Base-by-base conservation (phyloP, 768 basidiomycete species). In the Cystobasidium ongulense region DNA sequence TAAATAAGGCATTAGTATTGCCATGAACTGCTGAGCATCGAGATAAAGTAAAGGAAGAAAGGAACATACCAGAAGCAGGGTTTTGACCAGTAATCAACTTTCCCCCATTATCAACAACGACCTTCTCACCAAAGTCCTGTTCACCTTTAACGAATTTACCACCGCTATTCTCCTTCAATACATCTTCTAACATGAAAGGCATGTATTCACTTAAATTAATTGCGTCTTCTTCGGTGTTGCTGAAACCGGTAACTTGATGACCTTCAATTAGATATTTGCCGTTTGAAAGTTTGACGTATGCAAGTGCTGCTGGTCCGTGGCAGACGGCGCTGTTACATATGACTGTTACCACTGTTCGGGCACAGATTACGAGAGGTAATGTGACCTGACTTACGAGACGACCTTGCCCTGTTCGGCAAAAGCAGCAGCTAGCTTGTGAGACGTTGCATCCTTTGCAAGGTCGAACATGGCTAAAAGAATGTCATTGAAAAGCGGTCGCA, bases 81-180 rank as follows among this genome's bases (percentile, higher is more conserved):
- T 91, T 91, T 81, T 90, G 89, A 8, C 89, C 90, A 33, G 88
- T 88, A 76, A 86, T 83, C 33, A 89, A 82, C 18, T 84, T 83
- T 15, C 86, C 64, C 21, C 36, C 43, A 25, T 52, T 43, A 3
- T 29, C 38, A 10, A 85, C 84, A 11, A 86, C 84, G 21, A 88
- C 86, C 74, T 86, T 84, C 52, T 88, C 85, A 59, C 76, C 84
- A 86, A 86, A 90, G 18, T 83, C 82, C 63, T 86, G 84, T 0
- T 79, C 78, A 0, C 87, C 86, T 81, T 88, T 89, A 36, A 63
- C 53, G 57, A 10, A 72, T 50, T 68, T 68, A 31, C 66, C 66
- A 36, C 57, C 70, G 21, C 53, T 38, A 31, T 72, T 72, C 18
- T 59, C 33, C 15, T 50, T 4, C 23, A 72, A 38, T 7, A 31